phyloP scores from a whole-genome alignment of 441 rosid genomes.

The Lepidium campestre region DNA sequence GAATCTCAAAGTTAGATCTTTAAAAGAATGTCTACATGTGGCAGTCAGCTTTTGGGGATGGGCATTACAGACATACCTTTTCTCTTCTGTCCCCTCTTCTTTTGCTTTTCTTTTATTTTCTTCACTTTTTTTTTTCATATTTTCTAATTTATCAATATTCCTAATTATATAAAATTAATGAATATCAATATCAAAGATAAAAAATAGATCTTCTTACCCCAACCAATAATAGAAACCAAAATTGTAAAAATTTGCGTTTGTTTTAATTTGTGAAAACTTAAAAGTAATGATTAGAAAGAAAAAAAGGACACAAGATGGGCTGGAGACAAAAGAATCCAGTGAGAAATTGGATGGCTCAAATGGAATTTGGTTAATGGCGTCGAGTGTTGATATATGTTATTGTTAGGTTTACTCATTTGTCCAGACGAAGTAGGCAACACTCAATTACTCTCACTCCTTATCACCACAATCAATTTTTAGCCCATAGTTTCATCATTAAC shows the following conservation, averaged over 20 bases:
- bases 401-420: constrained; percentile 34
- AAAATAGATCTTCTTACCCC: neutral
- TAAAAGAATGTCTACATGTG: constrained; percentile 19
- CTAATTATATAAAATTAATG: neutral
- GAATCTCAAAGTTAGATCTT: constrained; percentile 19
- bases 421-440: constrained; percentile 24
- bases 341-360: constrained; percentile 23
- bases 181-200: neutral
- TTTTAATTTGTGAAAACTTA: no score
- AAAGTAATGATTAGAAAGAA: neutral
- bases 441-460: constrained; percentile 12
- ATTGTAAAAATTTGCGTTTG: neutral
- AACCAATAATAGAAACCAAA: neutral
- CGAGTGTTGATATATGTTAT: constrained; percentile 21
- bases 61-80: constrained; percentile 27
- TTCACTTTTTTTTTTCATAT: constrained; percentile 5
- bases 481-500: constrained; percentile 10
- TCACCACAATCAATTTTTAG: neutral
- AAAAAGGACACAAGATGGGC: constrained; percentile 30
- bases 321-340: constrained; percentile 32
- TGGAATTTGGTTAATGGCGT: constrained; percentile 29
- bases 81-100: constrained; percentile 27
- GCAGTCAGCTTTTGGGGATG: constrained; percentile 22
- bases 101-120: constrained; percentile 22
- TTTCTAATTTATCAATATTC: constrained; percentile 8